A percentile compares a stretch with the other conserved stretches of the same genome.
phyloP scores from a whole-genome alignment of 1,139 yeast species.

The Eremothecium sinecaudum region DNA sequence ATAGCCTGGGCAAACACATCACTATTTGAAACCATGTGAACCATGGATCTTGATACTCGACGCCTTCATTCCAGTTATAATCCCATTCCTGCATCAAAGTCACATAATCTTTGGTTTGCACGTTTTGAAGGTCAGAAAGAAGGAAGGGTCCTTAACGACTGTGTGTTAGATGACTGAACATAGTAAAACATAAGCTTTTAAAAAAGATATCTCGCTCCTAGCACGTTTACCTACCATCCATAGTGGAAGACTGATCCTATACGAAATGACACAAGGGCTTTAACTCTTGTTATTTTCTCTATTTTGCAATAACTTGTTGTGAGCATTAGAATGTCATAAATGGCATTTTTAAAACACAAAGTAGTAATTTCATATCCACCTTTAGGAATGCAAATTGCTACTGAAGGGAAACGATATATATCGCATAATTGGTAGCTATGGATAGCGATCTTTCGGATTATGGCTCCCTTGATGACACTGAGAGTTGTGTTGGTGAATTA shows the following conservation, averaged over 20 bases:
- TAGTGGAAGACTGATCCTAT: too few relatives aligned
- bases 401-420: too few relatives aligned
- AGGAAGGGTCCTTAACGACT: background rate
- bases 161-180: background rate
- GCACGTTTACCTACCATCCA: background rate
- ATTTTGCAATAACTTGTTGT: too few relatives aligned
- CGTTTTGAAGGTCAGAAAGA: background rate
- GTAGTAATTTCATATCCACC: too few relatives aligned
- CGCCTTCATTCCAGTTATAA: constrained; percentile 2
- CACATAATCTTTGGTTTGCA: background rate
- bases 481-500: background rate
- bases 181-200: background rate
- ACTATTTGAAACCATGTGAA: constrained; percentile 4
- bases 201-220: background rate
- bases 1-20: constrained; percentile 3
- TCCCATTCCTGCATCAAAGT: constrained; percentile 2
- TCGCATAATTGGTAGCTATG: too few relatives aligned
- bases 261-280: too few relatives aligned
- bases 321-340: too few relatives aligned
- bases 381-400: too few relatives aligned
- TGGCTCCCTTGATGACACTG: background rate
- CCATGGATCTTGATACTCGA: constrained; percentile 3
- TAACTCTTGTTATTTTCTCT: too few relatives aligned
- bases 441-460: background rate
- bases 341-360: too few relatives aligned